Evolutionary conservation across 805 yeast genomes (phyloP).

Genomic region (Spathaspora boniae): DNA sequence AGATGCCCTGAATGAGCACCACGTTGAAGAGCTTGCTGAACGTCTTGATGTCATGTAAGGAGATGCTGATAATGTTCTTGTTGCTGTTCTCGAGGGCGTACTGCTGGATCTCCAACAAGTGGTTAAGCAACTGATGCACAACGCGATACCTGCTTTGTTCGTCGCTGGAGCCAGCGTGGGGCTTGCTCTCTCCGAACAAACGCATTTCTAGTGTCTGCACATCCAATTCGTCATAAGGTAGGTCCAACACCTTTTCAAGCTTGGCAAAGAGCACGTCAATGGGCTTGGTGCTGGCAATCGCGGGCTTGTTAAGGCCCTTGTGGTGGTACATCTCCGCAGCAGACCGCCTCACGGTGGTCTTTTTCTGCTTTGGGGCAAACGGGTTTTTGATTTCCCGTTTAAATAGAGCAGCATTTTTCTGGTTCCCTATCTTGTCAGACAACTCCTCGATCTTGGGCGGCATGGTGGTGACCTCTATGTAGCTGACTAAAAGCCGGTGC

Average conservation of each 20-base stretch:
- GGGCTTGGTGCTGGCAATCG: slow-evolving; percentile 26
- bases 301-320: slow-evolving; percentile 34
- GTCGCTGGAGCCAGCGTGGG: background rate
- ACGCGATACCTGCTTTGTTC: slow-evolving; percentile 11
- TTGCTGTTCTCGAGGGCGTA: slow-evolving; percentile 29
- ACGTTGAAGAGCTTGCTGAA: slow-evolving; percentile 63
- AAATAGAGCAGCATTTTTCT: too few species aligned
- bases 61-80: slow-evolving; percentile 51
- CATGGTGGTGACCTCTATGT: too few species aligned
- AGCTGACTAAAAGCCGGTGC: too few species aligned
- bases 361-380: slow-evolving; percentile 20
- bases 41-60: slow-evolving; percentile 80
- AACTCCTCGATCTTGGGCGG: slow-evolving; percentile 10
- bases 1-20: slow-evolving; percentile 68
- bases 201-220: slow-evolving; percentile 14
- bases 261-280: slow-evolving; percentile 31
- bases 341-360: slow-evolving; percentile 27
- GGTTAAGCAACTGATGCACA: slow-evolving; percentile 32
- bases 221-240: slow-evolving; percentile 20
- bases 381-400: too few species aligned
- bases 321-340: slow-evolving; percentile 28
- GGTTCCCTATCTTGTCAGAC: background rate
- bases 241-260: slow-evolving; percentile 23
- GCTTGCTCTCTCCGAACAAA: slow-evolving; percentile 5
- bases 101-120: slow-evolving; percentile 37